These are phyloP conservation scores for Omphalotus olearius DNA, from an alignment of 1,284 basidiomycete genomes.

Conservation along the genomic window DNA sequence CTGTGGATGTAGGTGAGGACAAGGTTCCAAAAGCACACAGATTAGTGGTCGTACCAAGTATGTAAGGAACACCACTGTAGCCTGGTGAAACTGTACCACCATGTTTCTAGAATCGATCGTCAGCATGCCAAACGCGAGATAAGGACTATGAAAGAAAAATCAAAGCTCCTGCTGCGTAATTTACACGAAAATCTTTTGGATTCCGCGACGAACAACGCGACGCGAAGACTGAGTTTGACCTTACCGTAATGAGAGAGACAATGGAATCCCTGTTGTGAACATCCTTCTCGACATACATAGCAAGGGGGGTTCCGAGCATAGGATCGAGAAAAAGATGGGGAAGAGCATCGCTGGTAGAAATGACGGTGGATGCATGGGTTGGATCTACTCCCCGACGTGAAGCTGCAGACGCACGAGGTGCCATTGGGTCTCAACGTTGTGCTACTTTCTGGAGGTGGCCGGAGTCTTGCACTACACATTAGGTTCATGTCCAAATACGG, in stretches of 20 bases:
- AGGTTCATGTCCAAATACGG: no score
- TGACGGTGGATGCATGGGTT: no score
- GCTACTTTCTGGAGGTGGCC: no score
- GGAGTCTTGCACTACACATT: no score
- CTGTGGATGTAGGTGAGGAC: slow-evolving; percentile 27
- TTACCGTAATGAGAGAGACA: slow-evolving; percentile 58
- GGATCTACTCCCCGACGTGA: no score
- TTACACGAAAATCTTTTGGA: slow-evolving; percentile 13
- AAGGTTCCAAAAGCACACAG: background rate
- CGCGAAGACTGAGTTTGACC: slow-evolving; percentile 26
- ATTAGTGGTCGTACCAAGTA: slow-evolving; percentile 48
- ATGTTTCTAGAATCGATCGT: slow-evolving; percentile 48
- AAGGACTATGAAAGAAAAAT: no score
- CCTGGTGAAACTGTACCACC: slow-evolving; percentile 67
- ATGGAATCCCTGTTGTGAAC: slow-evolving; percentile 63
- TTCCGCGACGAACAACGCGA: background rate
- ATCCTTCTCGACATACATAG: slow-evolving; percentile 75
- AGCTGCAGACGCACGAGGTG: no score
- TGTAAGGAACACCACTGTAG: slow-evolving; percentile 72
- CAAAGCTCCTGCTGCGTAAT: no score
- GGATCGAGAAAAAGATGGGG: slow-evolving; percentile 68
- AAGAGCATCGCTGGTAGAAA: slow-evolving; percentile 29
- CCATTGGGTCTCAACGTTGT: no score
- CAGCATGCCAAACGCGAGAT: no score
- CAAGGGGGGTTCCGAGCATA: slow-evolving; percentile 69